Evolutionary conservation across 2,329 filamentous ascomycete species (phyloP).

Genomic region (Penicillium sp.): DNA sequence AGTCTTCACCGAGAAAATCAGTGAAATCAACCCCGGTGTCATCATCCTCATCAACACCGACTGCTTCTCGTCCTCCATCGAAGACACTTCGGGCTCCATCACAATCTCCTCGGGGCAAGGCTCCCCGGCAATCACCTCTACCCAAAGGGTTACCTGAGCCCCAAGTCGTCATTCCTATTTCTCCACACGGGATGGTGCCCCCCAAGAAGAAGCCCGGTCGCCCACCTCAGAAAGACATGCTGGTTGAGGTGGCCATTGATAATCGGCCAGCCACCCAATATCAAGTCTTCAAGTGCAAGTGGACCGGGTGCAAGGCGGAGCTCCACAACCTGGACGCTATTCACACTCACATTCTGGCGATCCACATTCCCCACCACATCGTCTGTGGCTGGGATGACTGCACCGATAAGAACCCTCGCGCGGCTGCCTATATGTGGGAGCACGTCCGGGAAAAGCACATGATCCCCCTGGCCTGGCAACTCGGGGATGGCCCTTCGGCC

Average conservation of each 20-base stretch:
- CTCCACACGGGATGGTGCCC: constrained; percentile 22
- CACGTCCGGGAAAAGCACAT: constrained; percentile 62
- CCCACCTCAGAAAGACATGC: constrained; percentile 26
- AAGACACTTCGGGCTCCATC: neutral
- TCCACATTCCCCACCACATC: constrained; percentile 52
- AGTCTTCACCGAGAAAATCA: neutral
- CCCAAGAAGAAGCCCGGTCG: constrained; percentile 27
- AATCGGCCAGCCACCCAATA: constrained; percentile 30
- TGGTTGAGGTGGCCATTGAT: constrained; percentile 31
- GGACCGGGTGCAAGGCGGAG: constrained; percentile 62
- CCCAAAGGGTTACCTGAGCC: constrained; percentile 9
- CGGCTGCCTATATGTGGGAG: constrained; percentile 51
- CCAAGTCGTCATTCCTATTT: constrained; percentile 23
- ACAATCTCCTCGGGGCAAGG: neutral
- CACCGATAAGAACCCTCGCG: constrained; percentile 24
- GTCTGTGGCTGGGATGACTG: constrained; percentile 38
- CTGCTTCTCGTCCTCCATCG: neutral
- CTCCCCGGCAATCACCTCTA: constrained; percentile 5
- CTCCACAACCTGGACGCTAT: constrained; percentile 68
- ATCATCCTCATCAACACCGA: neutral
- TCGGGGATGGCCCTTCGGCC: constrained; percentile 65
- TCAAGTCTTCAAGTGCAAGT: constrained; percentile 62
- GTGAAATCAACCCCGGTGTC: neutral
- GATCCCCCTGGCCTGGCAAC: constrained; percentile 59
- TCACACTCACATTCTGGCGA: constrained; percentile 63